Conservation (phyloP, 345 rosid species). For the Abelmoschus esculentus region DNA sequence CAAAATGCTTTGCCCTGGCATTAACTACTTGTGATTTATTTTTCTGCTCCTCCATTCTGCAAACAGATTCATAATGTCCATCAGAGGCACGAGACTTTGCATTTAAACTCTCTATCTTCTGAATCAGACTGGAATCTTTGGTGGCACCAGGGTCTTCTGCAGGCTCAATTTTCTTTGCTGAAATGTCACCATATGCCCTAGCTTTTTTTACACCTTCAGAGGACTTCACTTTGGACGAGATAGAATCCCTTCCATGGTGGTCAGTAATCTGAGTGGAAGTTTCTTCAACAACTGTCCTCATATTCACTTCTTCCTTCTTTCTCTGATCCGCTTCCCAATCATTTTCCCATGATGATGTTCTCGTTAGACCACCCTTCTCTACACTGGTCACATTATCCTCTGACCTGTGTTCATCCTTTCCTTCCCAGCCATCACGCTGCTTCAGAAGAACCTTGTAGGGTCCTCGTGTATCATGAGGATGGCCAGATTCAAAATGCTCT, state of each 20-base stretch:
- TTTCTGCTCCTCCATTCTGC: slow-evolving; percentile 26
- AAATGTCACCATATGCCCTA: slow-evolving; percentile 29
- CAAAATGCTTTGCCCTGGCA: slow-evolving; percentile 24
- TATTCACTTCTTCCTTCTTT: slow-evolving; percentile 27
- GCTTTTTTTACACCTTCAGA: slow-evolving; percentile 21
- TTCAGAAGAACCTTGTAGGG: slow-evolving; percentile 70
- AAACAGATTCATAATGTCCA: slow-evolving; percentile 18
- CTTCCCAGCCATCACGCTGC: slow-evolving; percentile 65
- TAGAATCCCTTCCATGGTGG: slow-evolving; percentile 20
- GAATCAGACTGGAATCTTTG: slow-evolving; percentile 59
- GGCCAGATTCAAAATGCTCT: slow-evolving; percentile 51
- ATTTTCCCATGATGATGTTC: slow-evolving; percentile 37
- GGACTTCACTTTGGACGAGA: slow-evolving; percentile 24
- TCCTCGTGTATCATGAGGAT: slow-evolving; percentile 45
- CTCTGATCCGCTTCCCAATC: slow-evolving; percentile 36
- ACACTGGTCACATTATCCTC: slow-evolving; percentile 36
- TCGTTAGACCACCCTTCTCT: slow-evolving; percentile 32
- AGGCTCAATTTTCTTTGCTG: slow-evolving; percentile 27
- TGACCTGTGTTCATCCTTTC: slow-evolving; percentile 40
- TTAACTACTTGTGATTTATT: slow-evolving; percentile 26
- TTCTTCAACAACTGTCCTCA: slow-evolving; percentile 26
- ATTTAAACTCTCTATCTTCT: slow-evolving; percentile 85
- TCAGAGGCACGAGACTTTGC: slow-evolving; percentile 62
- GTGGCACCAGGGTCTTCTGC: slow-evolving; percentile 25
- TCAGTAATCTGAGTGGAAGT: slow-evolving; percentile 24